Base-by-base conservation (phyloP, 2,329 filamentous ascomycete species). In the Colletotrichum echinochloae region DNA sequence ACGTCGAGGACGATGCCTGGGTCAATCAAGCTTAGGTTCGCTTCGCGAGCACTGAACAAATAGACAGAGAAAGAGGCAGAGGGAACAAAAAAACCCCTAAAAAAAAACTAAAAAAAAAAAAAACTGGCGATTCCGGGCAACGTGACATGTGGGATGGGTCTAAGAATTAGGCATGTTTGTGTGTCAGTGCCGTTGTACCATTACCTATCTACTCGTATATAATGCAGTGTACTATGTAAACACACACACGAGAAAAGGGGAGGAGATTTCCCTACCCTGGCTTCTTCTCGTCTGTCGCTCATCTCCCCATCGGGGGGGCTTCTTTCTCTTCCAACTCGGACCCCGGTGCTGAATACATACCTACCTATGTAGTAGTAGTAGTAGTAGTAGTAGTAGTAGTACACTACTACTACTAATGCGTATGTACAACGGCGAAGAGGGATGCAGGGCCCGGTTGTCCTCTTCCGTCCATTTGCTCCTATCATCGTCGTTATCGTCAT, bases 221-320 rank as follows among this genome's bases (percentile, higher is more conserved):
- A 33, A 54, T 16, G 26, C 9, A 57, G 26, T 20, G 18, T 4
- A 57, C n/a, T n/a, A 37, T 28, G n/a, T 8, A 41, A 39, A 57
- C 26, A 28, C 35, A 26, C 35, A 57, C 8, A 39, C 39, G 37
- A 18, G 56, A 59, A 16, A 39, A 30, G 41, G 44, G 57, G 33
- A 30, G n/a, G 56, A n/a, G 37, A 60, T 44, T 41, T 33, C 28
- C 5, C 39, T 57, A 26, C 54, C 54, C 33, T 57, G 35, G 35
- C 33, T 26, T 48, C 46, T 12, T 37, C 35, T 56, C 55, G 23
- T 59, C 37, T 59, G 39, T 18, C 23, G 26, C 55, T 59, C 39
- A 41, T 44, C 26, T 59, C 39, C 39, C 44, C 55, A 26, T 37
- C 20, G 16, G 37, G n/a, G 37, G 16, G 35, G 9, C n/a, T 39